Percentiles rank a stretch among this genome's conserved stretches.
These are phyloP conservation scores for Rhazya stricta DNA, from an alignment of 257 asterid species.

Conservation along the genomic window DNA sequence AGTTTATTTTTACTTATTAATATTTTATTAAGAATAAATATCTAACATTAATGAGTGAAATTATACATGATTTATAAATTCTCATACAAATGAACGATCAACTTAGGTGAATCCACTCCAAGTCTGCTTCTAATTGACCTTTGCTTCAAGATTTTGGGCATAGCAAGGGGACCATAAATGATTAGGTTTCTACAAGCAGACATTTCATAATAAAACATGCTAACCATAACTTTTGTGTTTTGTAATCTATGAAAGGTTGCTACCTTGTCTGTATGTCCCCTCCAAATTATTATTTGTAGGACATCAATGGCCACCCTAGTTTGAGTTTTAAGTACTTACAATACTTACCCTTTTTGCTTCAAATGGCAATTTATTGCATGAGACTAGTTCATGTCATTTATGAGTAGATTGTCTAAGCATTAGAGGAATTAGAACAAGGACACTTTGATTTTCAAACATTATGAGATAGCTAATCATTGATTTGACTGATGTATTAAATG, in stretches of 20 bases:
- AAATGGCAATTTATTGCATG: neutral
- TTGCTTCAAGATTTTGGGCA: neutral
- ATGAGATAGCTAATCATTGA: too few relatives aligned
- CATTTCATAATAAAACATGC: neutral
- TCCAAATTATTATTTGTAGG: neutral
- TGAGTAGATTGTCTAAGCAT: neutral
- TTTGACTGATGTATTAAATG: too few relatives aligned
- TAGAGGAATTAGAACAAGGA: neutral
- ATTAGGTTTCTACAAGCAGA: neutral
- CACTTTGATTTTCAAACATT: too few relatives aligned
- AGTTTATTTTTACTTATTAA: too few relatives aligned
- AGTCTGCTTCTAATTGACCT: neutral
- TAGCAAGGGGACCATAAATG: slow-evolving; percentile 3
- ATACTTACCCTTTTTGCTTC: neutral
- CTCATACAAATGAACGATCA: too few relatives aligned
- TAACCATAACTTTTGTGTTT: neutral
- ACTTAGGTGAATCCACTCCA: neutral
- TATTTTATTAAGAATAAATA: too few relatives aligned
- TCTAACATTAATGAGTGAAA: too few relatives aligned
- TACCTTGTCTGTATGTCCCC: neutral
- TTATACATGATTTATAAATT: too few relatives aligned
- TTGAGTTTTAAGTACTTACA: neutral
- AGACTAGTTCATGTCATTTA: neutral
- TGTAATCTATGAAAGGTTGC: neutral
- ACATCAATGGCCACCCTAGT: neutral